Evolutionary conservation across 2,329 filamentous ascomycete genomes (phyloP).

Genomic region (Aspergillus sp.): DNA sequence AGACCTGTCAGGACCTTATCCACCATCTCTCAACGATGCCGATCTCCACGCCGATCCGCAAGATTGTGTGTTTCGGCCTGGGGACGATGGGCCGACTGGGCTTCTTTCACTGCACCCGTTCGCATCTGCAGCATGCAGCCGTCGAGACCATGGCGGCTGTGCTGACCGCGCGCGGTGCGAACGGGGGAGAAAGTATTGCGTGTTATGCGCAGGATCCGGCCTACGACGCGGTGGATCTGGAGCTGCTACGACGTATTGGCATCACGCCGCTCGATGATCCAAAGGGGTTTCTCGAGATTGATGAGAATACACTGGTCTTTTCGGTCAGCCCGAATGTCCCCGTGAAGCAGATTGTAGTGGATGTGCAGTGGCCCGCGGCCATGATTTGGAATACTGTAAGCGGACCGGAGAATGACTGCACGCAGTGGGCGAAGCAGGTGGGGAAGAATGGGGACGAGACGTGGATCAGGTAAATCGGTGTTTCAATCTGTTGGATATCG

Average conservation of each 20-base stretch:
- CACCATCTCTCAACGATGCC: conserved; percentile 9
- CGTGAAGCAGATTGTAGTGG: conserved; percentile 40
- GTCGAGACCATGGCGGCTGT: conserved; percentile 19
- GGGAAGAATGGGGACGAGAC: conserved; percentile 13
- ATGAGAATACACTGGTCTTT: conserved; percentile 39
- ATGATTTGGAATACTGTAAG: conserved; percentile 27
- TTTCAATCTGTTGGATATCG: too few relatives aligned
- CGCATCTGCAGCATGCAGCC: conserved; percentile 24
- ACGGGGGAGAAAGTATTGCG: conserved; percentile 6
- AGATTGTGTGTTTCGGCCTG: conserved; percentile 25
- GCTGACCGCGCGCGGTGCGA: conserved; percentile 9
- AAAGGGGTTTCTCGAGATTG: conserved; percentile 37
- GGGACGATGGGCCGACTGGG: conserved; percentile 14
- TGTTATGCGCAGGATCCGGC: conserved; percentile 30
- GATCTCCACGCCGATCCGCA: conserved; percentile 12
- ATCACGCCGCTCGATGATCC: conserved; percentile 27
- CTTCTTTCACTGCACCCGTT: conserved; percentile 8
- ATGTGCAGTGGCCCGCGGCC: conserved; percentile 35
- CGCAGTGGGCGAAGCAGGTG: conserved; percentile 14
- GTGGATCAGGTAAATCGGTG: conserved; percentile 17
- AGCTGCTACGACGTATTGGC: conserved; percentile 16
- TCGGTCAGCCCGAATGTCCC: conserved; percentile 33
- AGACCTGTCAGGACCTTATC: conserved; percentile 15
- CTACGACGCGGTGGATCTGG: conserved; percentile 20
- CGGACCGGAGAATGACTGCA: conserved; percentile 3